Percentiles rank a stretch among this genome's conserved stretches.
These are phyloP conservation scores for Eucalyptus regnans DNA, from an alignment of 345 rosid genomes.

Conservation along the genomic window DNA sequence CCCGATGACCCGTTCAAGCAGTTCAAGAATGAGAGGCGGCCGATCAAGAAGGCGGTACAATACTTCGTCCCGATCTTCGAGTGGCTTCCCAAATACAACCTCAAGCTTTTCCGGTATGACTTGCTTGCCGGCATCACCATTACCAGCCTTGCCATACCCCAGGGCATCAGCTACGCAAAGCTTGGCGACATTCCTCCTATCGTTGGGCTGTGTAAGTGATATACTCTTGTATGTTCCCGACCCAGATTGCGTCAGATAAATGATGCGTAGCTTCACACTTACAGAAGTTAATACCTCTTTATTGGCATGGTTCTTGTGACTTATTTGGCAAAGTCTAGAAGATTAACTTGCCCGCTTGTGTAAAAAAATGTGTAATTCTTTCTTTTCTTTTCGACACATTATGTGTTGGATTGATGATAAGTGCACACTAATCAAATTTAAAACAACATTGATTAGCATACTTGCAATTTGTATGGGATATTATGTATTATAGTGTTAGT, in stretches of 20 bases:
- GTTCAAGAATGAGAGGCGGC: constrained; percentile 8
- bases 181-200: constrained; percentile 74
- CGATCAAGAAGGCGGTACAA: constrained; percentile 17
- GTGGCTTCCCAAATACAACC: constrained; percentile 65
- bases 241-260: not conserved
- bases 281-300: not conserved
- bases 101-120: constrained; percentile 36
- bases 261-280: not conserved
- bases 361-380: not conserved
- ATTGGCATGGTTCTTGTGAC: not conserved
- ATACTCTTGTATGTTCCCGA: not conserved
- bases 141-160: constrained; percentile 86
- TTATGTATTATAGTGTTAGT: not conserved
- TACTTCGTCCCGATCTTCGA: constrained; percentile 69
- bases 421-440: not conserved
- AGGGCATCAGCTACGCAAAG: constrained; percentile 93
- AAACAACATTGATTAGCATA: not conserved
- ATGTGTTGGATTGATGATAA: not conserved
- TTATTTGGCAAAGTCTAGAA: not conserved
- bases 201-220: constrained; percentile 72
- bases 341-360: not conserved
- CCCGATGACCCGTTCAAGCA: constrained; percentile 79
- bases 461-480: not conserved
- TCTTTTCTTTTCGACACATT: not conserved
- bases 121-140: constrained; percentile 89